A percentile compares a stretch with the other conserved stretches of the same genome.
Conservation (phyloP, 352 stramenopile genomes). For the Globisporangium heterothallicum region DNA sequence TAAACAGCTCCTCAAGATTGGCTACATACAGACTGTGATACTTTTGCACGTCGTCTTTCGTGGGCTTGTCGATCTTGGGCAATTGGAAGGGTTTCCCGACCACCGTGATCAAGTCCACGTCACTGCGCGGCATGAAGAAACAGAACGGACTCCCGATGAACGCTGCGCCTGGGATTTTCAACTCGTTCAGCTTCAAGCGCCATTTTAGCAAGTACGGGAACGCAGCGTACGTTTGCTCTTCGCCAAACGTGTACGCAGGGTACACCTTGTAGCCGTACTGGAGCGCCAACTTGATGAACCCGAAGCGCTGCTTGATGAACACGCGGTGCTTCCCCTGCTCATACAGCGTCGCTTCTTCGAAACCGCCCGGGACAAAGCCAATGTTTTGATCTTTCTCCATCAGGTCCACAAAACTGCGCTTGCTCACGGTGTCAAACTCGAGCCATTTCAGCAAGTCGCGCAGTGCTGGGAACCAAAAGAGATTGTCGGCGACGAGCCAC, state of each 20-base stretch:
- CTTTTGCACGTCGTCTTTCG: conserved; percentile 76
- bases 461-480: conserved; percentile 62
- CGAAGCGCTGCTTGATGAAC: conserved; percentile 87
- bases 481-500: conserved; percentile 52
- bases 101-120: conserved; percentile 80
- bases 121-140: conserved; percentile 70
- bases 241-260: conserved; percentile 89
- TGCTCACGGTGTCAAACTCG: conserved; percentile 40
- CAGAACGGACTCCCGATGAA: conserved; percentile 70
- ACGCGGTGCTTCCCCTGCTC: conserved; percentile 74
- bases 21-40: conserved; percentile 89
- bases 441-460: conserved; percentile 59
- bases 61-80: conserved; percentile 83
- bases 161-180: conserved; percentile 75
- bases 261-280: conserved; percentile 86
- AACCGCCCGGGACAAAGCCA: conserved; percentile 84
- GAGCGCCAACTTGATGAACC: conserved; percentile 91
- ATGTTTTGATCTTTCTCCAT: conserved; percentile 53
- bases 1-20: conserved; percentile 80
- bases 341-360: conserved; percentile 91
- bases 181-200: conserved; percentile 73
- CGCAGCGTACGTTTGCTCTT: conserved; percentile 83
- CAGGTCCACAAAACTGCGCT: conserved; percentile 34
- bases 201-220: conserved; percentile 70
- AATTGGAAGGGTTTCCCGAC: conserved; percentile 81